Evolutionary conservation across 768 basidiomycete species (phyloP).

Genomic region (Chalciporus piperatus): DNA sequence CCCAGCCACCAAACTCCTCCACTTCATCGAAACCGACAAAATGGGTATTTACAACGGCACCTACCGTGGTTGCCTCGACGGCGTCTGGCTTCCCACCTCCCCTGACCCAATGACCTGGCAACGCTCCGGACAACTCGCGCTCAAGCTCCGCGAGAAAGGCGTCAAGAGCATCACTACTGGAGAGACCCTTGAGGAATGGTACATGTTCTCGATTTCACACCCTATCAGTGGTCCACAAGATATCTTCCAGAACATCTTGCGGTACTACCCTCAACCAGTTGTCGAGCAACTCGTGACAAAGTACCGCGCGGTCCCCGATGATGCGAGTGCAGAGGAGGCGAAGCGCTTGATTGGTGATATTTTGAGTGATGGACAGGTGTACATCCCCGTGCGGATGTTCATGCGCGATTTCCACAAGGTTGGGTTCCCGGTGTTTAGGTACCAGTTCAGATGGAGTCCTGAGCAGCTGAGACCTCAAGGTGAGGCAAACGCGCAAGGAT

Average conservation of each 20-base stretch:
- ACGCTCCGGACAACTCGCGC: constrained; percentile 55
- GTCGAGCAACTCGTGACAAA: constrained; percentile 43
- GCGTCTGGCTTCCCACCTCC: constrained; percentile 50
- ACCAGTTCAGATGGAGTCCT: constrained; percentile 68
- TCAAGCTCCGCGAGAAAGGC: constrained; percentile 52
- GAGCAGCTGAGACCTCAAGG: constrained; percentile 56
- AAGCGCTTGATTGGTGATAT: constrained; percentile 55
- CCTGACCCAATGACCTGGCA: constrained; percentile 70
- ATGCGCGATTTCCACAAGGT: constrained; percentile 53
- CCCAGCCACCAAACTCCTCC: constrained; percentile 49
- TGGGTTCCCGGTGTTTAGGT: constrained; percentile 64
- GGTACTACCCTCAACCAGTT: constrained; percentile 56
- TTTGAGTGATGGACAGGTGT: constrained; percentile 59
- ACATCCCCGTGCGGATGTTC: constrained; percentile 64
- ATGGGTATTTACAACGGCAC: constrained; percentile 55
- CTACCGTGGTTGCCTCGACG: constrained; percentile 65
- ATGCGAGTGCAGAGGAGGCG: constrained; percentile 43
- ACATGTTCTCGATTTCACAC: constrained; percentile 70
- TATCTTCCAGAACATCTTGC: constrained; percentile 52
- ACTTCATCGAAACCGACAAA: constrained; percentile 55
- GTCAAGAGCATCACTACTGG: constrained; percentile 63
- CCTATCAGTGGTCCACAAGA: constrained; percentile 49
- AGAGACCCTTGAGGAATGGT: constrained; percentile 74
- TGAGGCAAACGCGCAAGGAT: constrained; percentile 26
- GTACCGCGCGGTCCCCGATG: constrained; percentile 41